Percentiles rank a stretch among this genome's conserved stretches.
These are phyloP conservation scores for Corynespora cassiicola DNA, from an alignment of 2,329 filamentous ascomycete genomes.

Conservation along the genomic window DNA sequence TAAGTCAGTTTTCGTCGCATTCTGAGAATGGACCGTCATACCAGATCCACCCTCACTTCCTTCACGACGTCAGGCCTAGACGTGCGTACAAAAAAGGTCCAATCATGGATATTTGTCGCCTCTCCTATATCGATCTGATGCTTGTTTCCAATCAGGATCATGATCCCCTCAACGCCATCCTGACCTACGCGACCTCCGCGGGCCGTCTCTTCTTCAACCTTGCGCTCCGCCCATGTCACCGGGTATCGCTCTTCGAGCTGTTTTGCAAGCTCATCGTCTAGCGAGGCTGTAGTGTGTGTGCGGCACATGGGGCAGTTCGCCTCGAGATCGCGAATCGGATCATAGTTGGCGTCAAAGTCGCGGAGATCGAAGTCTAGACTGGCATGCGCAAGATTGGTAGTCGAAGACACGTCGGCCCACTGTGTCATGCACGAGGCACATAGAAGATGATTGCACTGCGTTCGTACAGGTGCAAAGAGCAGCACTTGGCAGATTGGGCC, in stretches of 20 bases:
- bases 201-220: constrained; percentile 40
- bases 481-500: constrained; percentile 49
- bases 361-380: constrained; percentile 47
- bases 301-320: constrained; percentile 56
- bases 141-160: constrained; percentile 53
- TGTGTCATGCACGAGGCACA: constrained; percentile 55
- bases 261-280: constrained; percentile 31
- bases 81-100: constrained; percentile 55
- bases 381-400: constrained; percentile 43
- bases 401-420: constrained; percentile 52
- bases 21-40: constrained; percentile 2
- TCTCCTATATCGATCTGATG: constrained; percentile 38
- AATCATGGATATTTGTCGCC: constrained; percentile 48
- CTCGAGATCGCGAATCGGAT: constrained; percentile 40
- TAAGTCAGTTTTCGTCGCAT: constrained; percentile 6
- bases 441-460: constrained; percentile 51
- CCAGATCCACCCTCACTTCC: constrained; percentile 49
- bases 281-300: constrained; percentile 44
- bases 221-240: constrained; percentile 40
- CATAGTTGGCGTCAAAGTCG: constrained; percentile 44
- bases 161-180: constrained; percentile 47
- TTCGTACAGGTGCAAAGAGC: constrained; percentile 50
- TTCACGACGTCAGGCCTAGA: constrained; percentile 53
- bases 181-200: constrained; percentile 25
- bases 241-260: constrained; percentile 45